Conservation (phyloP, 805 yeast species). For the Millerago galiae region DNA sequence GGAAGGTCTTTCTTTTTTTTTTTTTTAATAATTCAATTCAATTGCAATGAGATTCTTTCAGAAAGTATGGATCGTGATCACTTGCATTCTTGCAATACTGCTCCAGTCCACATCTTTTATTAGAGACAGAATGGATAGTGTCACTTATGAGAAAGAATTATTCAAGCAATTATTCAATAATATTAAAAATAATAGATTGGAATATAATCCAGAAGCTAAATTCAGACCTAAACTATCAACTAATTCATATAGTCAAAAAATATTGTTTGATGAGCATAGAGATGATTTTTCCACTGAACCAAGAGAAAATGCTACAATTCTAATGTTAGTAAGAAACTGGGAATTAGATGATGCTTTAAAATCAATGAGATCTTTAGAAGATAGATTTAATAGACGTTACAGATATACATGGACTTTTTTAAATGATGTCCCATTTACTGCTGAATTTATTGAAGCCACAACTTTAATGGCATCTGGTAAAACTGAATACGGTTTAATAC, state of each 20-base stretch:
- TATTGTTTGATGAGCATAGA: constrained; percentile 23
- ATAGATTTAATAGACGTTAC: constrained; percentile 59
- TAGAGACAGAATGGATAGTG: constrained; percentile 18
- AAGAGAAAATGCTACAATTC: constrained; percentile 73
- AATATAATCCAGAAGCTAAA: constrained; percentile 14
- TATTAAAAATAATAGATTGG: constrained; percentile 11
- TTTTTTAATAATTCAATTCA: not conserved
- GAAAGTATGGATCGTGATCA: constrained; percentile 22
- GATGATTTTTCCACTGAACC: constrained; percentile 36
- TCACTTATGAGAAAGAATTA: constrained; percentile 9
- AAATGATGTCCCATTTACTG: constrained; percentile 65
- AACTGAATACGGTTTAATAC: constrained; percentile 61
- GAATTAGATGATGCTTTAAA: constrained; percentile 69
- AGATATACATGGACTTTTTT: constrained; percentile 75
- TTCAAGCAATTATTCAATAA: constrained; percentile 21
- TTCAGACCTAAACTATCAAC: constrained; percentile 30
- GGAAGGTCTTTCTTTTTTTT: not conserved
- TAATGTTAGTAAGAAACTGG: constrained; percentile 81
- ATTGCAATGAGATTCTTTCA: constrained; percentile 18
- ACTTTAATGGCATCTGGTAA: constrained; percentile 56
- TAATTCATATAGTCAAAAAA: constrained; percentile 31
- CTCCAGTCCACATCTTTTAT: constrained; percentile 17
- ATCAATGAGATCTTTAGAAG: constrained; percentile 75
- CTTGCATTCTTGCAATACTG: constrained; percentile 16
- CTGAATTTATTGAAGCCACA: constrained; percentile 56